These are phyloP conservation scores for Puccinia horiana DNA, from an alignment of 1,284 basidiomycete genomes.

Conservation along the genomic window DNA sequence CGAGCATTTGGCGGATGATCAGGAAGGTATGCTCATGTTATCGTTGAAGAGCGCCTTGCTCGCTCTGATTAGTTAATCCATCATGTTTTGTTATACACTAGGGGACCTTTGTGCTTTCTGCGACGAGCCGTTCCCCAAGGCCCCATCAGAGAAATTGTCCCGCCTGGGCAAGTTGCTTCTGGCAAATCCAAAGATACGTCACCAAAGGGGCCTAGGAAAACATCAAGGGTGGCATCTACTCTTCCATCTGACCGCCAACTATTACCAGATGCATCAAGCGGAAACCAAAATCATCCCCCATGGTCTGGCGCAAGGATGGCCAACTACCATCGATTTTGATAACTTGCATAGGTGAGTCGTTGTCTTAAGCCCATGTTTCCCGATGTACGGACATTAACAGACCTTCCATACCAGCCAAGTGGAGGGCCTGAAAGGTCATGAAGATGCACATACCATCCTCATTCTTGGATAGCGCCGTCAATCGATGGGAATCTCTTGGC, in stretches of 20 bases:
- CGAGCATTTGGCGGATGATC: no score
- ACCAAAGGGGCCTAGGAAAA: no score
- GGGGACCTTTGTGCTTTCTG: slow-evolving; percentile 1
- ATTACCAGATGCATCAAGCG: background rate
- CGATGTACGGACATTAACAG: no score
- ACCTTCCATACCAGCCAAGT: no score
- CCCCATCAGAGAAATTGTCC: background rate
- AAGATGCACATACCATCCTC: background rate
- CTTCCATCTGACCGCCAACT: background rate
- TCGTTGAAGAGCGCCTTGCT: background rate
- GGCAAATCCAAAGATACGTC: background rate
- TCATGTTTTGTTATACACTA: background rate
- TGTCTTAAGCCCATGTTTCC: no score
- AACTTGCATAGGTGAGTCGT: background rate
- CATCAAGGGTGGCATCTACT: background rate
- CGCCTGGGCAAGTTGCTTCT: background rate
- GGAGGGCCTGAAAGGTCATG: no score
- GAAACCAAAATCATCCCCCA: background rate
- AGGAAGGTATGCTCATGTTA: no score
- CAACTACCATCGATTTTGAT: background rate
- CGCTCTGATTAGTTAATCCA: no score
- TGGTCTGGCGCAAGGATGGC: background rate
- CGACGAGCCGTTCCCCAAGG: background rate
- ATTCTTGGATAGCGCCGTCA: background rate
- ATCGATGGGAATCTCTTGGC: background rate